Evolutionary conservation across 1,284 basidiomycete species (phyloP).

Genomic region (Butyriboletus appendiculatus): DNA sequence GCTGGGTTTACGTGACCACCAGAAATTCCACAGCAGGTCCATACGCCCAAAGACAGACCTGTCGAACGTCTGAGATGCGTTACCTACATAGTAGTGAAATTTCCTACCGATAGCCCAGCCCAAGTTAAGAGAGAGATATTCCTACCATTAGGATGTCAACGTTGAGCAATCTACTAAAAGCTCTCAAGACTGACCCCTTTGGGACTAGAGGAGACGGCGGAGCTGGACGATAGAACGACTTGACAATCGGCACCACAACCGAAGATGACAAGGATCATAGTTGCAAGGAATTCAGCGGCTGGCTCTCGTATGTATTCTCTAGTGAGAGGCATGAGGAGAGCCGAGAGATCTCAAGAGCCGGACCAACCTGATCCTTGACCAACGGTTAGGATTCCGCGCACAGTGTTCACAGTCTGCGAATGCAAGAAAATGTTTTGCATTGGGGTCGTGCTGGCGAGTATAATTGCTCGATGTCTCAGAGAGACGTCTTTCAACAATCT

Average conservation of each 20-base stretch:
- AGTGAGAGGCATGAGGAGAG: background rate
- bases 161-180: background rate
- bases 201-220: conserved; percentile 50
- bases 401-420: conserved; percentile 31
- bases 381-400: conserved; percentile 48
- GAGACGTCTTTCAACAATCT: conserved; percentile 19
- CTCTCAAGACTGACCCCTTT: conserved; percentile 56
- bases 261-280: conserved; percentile 66
- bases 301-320: conserved; percentile 57
- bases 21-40: conserved; percentile 65
- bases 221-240: conserved; percentile 53
- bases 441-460: conserved; percentile 5
- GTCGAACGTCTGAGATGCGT: conserved; percentile 2
- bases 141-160: conserved; percentile 38
- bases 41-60: conserved; percentile 64
- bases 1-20: conserved; percentile 82
- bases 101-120: conserved; percentile 66
- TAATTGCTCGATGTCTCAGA: conserved; percentile 21
- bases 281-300: conserved; percentile 68
- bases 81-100: conserved; percentile 2
- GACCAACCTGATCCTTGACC: conserved; percentile 57
- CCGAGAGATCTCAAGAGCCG: background rate
- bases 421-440: conserved; percentile 8
- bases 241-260: conserved; percentile 68
- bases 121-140: conserved; percentile 58